These are phyloP conservation scores for Phytophthora capsici DNA, from an alignment of 352 stramenopile genomes.

Conservation along the genomic window DNA sequence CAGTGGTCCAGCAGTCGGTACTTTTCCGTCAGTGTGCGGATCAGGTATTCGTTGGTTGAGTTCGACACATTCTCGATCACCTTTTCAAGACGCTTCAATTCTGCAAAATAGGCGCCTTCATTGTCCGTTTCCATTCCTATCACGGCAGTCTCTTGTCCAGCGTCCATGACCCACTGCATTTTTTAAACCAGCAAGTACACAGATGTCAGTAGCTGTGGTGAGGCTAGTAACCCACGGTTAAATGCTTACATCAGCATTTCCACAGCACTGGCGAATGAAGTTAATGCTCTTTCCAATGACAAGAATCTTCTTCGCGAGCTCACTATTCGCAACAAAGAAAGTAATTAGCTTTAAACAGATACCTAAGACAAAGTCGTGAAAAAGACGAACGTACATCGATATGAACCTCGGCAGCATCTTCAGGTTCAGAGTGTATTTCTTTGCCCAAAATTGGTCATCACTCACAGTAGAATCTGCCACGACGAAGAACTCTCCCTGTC, in stretches of 20 bases:
- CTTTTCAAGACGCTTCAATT: conserved; percentile 70
- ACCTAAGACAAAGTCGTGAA: background rate
- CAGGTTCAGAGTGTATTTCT: conserved; percentile 86
- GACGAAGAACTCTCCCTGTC: conserved; percentile 89
- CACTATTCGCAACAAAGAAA: conserved; percentile 43
- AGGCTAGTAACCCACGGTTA: background rate
- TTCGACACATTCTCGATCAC: conserved; percentile 84
- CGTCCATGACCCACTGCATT: conserved; percentile 78
- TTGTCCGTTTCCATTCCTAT: conserved; percentile 60
- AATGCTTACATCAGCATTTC: conserved; percentile 85
- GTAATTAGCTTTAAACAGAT: background rate
- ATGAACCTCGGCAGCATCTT: conserved; percentile 91
- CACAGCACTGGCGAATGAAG: conserved; percentile 97
- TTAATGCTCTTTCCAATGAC: conserved; percentile 99
- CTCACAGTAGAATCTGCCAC: conserved; percentile 70
- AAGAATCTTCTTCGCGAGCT: conserved; percentile 94
- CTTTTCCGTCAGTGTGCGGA: conserved; percentile 92
- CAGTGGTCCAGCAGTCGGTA: conserved; percentile 96
- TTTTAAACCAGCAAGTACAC: conserved; percentile 1
- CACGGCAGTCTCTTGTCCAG: conserved; percentile 45
- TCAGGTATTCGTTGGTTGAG: conserved; percentile 90
- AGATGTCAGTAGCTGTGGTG: background rate
- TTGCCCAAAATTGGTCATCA: conserved; percentile 85
- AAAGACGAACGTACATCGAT: conserved; percentile 54
- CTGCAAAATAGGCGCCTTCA: conserved; percentile 71